A percentile compares a stretch with the other conserved stretches of the same genome.
These are phyloP conservation scores for Solanum sejunctum DNA, from an alignment of 257 asterid genomes.

Conservation along the genomic window DNA sequence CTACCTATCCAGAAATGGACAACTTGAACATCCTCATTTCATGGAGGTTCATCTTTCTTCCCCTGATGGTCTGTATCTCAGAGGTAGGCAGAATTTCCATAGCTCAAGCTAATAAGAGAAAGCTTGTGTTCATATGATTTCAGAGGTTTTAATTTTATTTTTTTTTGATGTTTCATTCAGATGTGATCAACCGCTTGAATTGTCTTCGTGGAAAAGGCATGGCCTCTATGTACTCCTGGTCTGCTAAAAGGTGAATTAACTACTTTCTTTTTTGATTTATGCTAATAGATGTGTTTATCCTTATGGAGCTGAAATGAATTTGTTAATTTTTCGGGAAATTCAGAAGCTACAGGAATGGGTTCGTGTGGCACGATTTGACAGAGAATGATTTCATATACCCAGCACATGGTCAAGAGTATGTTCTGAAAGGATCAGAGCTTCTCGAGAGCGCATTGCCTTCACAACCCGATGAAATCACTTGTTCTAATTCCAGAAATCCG, in stretches of 20 bases:
- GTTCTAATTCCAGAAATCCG: neutral
- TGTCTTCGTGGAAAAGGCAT: slow-evolving; percentile 75
- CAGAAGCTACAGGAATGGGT: slow-evolving; percentile 86
- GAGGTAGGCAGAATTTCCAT: slow-evolving; percentile 23
- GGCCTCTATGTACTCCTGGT: slow-evolving; percentile 77
- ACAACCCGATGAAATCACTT: slow-evolving; percentile 11
- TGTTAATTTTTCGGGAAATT: neutral
- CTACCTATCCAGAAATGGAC: slow-evolving; percentile 62
- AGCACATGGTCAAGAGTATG: slow-evolving; percentile 66
- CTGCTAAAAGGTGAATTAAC: slow-evolving; percentile 46
- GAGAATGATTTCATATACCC: slow-evolving; percentile 75
- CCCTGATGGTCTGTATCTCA: slow-evolving; percentile 45
- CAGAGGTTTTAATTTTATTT: neutral
- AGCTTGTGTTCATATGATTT: neutral
- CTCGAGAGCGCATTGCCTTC: slow-evolving; percentile 11
- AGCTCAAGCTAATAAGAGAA: neutral
- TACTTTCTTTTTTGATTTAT: neutral
- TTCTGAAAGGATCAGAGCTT: slow-evolving; percentile 81
- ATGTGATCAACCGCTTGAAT: slow-evolving; percentile 64
- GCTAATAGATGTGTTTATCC: neutral
- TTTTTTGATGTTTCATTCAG: slow-evolving; percentile 5
- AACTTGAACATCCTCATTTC: slow-evolving; percentile 94
- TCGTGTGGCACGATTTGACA: slow-evolving; percentile 85
- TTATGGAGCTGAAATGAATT: neutral
- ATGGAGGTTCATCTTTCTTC: slow-evolving; percentile 80